A percentile compares a stretch with the other conserved stretches of the same genome.
phyloP scores from a whole-genome alignment of 345 rosid genomes.

The Linum trigynum region DNA sequence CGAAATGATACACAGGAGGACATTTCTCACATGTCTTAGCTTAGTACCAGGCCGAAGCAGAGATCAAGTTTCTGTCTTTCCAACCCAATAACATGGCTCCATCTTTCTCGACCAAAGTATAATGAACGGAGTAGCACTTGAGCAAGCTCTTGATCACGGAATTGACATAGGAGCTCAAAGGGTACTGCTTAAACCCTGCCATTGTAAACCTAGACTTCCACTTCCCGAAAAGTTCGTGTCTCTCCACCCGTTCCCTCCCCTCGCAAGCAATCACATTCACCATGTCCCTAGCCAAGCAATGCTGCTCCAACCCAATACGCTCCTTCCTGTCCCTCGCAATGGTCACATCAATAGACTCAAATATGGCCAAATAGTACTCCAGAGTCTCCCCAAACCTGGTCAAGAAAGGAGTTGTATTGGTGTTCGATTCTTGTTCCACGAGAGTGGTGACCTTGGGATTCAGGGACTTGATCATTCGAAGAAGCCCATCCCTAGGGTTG shows the following conservation, averaged over 20 bases:
- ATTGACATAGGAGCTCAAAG: conserved; percentile 44
- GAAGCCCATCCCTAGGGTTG: conserved; percentile 66
- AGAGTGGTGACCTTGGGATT: conserved; percentile 53
- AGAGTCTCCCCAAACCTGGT: conserved; percentile 49
- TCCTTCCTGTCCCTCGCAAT: conserved; percentile 42
- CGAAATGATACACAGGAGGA: no score
- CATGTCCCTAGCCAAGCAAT: conserved; percentile 46
- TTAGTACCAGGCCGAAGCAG: conserved; percentile 71
- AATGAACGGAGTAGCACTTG: conserved; percentile 42
- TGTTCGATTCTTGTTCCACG: conserved; percentile 72
- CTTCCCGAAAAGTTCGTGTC: conserved; percentile 61
- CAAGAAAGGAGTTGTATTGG: conserved; percentile 64
- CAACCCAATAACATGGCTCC: conserved; percentile 63
- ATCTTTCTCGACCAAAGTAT: conserved; percentile 45
- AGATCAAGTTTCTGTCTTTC: conserved; percentile 50
- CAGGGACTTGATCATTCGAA: conserved; percentile 55
- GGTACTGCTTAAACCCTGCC: conserved; percentile 58
- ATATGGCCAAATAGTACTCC: conserved; percentile 56
- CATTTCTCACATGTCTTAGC: no score
- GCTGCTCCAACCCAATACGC: conserved; percentile 46
- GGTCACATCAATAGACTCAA: conserved; percentile 56
- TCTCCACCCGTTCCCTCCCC: conserved; percentile 64
- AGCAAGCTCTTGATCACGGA: conserved; percentile 44
- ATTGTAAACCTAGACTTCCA: conserved; percentile 65
- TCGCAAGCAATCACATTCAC: conserved; percentile 31